Base-by-base conservation (phyloP, 2,329 filamentous ascomycete species). In the Alternaria alternata region DNA sequence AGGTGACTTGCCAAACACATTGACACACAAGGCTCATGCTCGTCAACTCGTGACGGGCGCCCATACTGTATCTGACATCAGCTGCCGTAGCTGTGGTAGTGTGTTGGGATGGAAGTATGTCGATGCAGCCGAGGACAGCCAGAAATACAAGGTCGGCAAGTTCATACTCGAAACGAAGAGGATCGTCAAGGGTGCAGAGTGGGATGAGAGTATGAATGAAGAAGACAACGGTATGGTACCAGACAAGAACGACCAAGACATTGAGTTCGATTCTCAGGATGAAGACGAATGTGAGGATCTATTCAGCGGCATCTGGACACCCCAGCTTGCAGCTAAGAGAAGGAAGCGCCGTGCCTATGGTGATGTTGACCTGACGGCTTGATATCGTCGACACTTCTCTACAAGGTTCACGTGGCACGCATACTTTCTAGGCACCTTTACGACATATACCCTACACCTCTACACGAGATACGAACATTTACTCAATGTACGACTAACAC, bases 231-330 rank as follows among this genome's bases (percentile, higher is more conserved):
- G 24, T 2, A 57, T 52, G 39, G 30, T 34, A 5, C 26, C 20
- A 14, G 51, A 39, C 7, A 42, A 20, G n/a, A 59, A 57, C 9
- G 68, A 73, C 0, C 70, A 78, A 38, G 77, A 80, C n/a, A 63
- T 86, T 3, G 84, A 88, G 68, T 89, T 89, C 69, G 87, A 89
- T 69, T 86, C 84, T 58, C 84, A 89, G 75, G 87, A 89, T 71
- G 87, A 89, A 69, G 87, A 89, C 61, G 87, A 89, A 75, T 89
- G 87, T 61, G 87, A 89, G 75, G 87, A 89, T 73, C 65, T 89
- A 30, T 89, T 89, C 70, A 81, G 85, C 16, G 87, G 87, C 0
- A 80, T 87, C 20, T 89, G 87, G 87, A 88, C 80, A 60, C 82
- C 84, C 16, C 80, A 82, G 58, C 68, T 86, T 55, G 87, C 87